phyloP scores from a whole-genome alignment of 495 filamentous ascomycete genomes.

The Xylaria castorea region DNA sequence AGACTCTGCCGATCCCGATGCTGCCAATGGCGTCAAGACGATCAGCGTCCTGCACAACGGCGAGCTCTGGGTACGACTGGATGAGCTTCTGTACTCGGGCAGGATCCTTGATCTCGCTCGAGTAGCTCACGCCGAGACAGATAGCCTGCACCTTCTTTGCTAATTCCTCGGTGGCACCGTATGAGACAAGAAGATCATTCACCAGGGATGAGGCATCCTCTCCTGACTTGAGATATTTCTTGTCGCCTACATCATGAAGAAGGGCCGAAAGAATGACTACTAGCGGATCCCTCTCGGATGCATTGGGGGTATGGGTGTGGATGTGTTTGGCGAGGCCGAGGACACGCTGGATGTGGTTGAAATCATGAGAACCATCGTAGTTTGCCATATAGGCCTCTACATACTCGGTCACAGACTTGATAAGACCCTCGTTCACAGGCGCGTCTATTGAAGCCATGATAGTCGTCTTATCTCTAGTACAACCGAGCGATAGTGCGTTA shows the following conservation, averaged over 20 bases:
- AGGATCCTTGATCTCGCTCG: constrained; percentile 71
- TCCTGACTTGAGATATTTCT: constrained; percentile 71
- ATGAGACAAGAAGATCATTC: constrained; percentile 61
- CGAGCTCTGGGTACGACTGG: constrained; percentile 71
- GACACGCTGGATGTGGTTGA: constrained; percentile 81
- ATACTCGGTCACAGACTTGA: constrained; percentile 60
- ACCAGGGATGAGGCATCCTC: constrained; percentile 63
- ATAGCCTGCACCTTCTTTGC: constrained; percentile 71
- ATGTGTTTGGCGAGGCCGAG: constrained; percentile 68
- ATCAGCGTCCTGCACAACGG: constrained; percentile 89
- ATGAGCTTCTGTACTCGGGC: constrained; percentile 59
- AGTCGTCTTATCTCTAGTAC: background rate
- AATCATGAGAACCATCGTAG: constrained; percentile 88
- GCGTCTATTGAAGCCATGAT: constrained; percentile 39
- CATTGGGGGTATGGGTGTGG: constrained; percentile 55
- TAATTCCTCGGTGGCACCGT: constrained; percentile 60
- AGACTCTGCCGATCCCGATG: constrained; percentile 78
- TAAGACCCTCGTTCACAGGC: constrained; percentile 48
- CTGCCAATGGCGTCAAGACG: constrained; percentile 88
- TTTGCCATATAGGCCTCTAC: constrained; percentile 75
- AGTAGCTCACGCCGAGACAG: constrained; percentile 76
- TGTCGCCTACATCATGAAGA: constrained; percentile 87
- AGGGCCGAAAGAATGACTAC: constrained; percentile 76
- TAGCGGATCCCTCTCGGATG: constrained; percentile 52
- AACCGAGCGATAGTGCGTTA: constrained; percentile 26